Evolutionary conservation across 192 early-diverging fungal genomes (phyloP), one percentile per base, ranked within the genome.

Genomic region (Coemansia erecta): DNA sequence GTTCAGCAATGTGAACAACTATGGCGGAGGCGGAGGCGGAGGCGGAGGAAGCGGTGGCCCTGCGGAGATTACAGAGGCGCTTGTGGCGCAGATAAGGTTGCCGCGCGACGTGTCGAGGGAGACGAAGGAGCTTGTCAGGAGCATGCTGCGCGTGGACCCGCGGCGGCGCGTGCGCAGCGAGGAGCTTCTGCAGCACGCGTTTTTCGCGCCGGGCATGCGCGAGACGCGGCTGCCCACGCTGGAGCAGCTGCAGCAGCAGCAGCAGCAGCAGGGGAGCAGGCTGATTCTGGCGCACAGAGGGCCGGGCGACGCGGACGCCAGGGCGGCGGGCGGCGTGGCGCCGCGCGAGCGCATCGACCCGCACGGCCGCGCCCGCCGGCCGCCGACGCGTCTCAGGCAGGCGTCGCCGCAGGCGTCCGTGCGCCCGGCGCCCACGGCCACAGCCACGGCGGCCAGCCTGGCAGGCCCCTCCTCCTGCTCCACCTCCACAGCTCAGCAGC

Each of bases 71-170:
- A 78, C 68, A 63, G 43, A 70, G 72, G 28, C 85, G 49, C 3
- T 82, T 64, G 60, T 90, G 68, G 56, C 63, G 23, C 58, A 53
- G 11, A 64, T 78, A 41, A 50, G 45, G 15, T 76, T 92, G 26
- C 90, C 90, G 0, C 57, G 68, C 13, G 52, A 60, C 15, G 22
- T 86, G 9, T 87, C 87, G 3, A 8, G 56, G 7, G 81, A 84
- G 8, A 81, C 86, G 2, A 58, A 67, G 24, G 75, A 85, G 24
- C 55, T 92, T 48, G 80, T 90, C 11, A 57, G 78, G 11, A 57
- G 70, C 15, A 37, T 89, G 42, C 56, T 91, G 45, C 72, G 84
- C 60, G 82, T 87, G 5, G 75, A 82, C 43, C 86, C 88, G 9
- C 68, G 77, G 22, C 70, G 73, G 39, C 59, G 88, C 18, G 62